These are phyloP conservation scores for Xerocomellus amylosporus DNA, from an alignment of 768 basidiomycete species.

Conservation along the genomic window DNA sequence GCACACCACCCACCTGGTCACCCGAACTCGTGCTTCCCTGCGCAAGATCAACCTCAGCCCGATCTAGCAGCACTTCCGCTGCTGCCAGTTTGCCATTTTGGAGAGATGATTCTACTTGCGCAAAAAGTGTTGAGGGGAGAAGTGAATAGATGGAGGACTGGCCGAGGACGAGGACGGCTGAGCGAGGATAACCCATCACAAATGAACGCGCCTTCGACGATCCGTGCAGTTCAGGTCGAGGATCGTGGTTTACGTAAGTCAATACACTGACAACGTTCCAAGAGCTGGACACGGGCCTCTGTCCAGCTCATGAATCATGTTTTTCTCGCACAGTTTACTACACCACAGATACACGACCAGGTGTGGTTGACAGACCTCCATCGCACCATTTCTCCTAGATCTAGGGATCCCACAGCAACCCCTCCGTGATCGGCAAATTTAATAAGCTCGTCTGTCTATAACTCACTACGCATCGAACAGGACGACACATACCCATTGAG, in stretches of 20 bases:
- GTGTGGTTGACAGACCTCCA: neutral
- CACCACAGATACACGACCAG: neutral
- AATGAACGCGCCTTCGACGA: neutral
- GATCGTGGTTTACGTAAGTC: conserved; percentile 17
- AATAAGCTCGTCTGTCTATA: neutral
- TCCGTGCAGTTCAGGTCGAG: neutral
- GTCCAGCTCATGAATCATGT: neutral
- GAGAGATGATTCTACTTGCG: conserved; percentile 68
- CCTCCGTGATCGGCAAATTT: neutral
- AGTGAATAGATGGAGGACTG: conserved; percentile 60
- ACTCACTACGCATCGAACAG: neutral
- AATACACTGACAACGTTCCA: too few species aligned
- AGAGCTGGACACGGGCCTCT: too few species aligned
- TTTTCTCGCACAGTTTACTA: neutral
- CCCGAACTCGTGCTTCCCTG: conserved; percentile 8
- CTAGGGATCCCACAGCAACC: neutral
- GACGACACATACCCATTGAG: neutral
- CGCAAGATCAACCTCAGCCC: conserved; percentile 39
- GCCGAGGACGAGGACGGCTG: conserved; percentile 64
- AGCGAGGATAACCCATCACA: conserved; percentile 52
- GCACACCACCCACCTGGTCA: conserved; percentile 9
- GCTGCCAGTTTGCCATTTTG: conserved; percentile 63
- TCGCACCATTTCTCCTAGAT: too few species aligned
- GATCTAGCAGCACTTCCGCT: conserved; percentile 59
- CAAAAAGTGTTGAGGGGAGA: conserved; percentile 67